Evolutionary conservation across 139 green algal species (phyloP).

Genomic region (Tetratostichococcus sp.): DNA sequence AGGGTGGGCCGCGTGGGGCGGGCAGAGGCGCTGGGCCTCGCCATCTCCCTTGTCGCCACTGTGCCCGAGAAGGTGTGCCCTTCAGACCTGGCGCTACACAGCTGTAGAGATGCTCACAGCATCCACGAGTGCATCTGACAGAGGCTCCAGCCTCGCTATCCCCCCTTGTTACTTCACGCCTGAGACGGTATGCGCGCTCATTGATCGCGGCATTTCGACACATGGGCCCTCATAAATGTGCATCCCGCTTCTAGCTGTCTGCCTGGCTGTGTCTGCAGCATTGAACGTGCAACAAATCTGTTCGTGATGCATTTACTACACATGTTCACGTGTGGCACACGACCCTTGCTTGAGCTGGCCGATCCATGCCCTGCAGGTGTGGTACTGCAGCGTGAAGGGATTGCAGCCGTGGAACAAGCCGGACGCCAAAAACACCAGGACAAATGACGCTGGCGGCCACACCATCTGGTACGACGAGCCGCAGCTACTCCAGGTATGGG

Average conservation of each 20-base stretch:
- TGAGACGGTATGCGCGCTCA: too few relatives aligned
- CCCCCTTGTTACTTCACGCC: too few relatives aligned
- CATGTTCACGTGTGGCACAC: too few relatives aligned
- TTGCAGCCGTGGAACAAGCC: constrained; percentile 75
- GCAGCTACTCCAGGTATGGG: constrained; percentile 35
- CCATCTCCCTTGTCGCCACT: constrained; percentile 68
- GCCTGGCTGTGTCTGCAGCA: too few relatives aligned
- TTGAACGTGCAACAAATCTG: too few relatives aligned
- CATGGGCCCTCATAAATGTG: too few relatives aligned
- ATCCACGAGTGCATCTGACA: background rate
- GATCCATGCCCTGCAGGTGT: too few relatives aligned
- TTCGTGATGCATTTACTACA: too few relatives aligned
- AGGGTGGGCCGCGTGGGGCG: constrained; percentile 68
- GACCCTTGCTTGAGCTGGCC: too few relatives aligned
- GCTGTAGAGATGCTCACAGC: background rate
- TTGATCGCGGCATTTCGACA: too few relatives aligned
- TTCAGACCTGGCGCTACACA: background rate
- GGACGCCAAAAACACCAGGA: constrained; percentile 43
- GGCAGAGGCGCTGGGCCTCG: constrained; percentile 64
- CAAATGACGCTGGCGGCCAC: constrained; percentile 60
- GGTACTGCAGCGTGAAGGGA: constrained; percentile 74
- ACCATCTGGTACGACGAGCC: constrained; percentile 76
- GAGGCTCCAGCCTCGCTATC: too few relatives aligned
- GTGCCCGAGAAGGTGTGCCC: constrained; percentile 69
- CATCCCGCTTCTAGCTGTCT: too few relatives aligned